Base-by-base conservation (phyloP, 1,284 basidiomycete genomes). In the Rhizoctonia solani region DNA sequence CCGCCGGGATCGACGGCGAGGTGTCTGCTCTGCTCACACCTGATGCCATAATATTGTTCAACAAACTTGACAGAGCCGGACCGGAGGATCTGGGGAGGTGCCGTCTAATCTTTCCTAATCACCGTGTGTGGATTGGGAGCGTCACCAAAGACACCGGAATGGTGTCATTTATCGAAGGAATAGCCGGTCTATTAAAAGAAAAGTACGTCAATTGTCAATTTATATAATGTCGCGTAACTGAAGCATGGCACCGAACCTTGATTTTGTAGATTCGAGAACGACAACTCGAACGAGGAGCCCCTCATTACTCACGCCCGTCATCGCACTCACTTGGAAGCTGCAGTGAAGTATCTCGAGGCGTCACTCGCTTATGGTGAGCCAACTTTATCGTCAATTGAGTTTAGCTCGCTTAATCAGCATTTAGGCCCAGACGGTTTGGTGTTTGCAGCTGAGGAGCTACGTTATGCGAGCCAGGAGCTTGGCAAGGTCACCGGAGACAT, bases 241-340 rank as follows among this genome's bases (percentile, higher is more conserved):
- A 13, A 23, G 4, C 5, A 4, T 21, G 44, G 16, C 6, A 5
- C 49, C 5, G 49, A 25, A 13, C 23, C 19, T n/a, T 49, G 25
- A 16, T 32, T 44, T 23, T 13, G 34, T 52, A 70, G 71, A 19
- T 71, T 71, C 27, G 53, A 68, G 32, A 13, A 50, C 8, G 59
- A 42, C 6, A 9, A 39, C 16, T 37, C 47, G 2, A 37, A 69
- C 6, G 71, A 83, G 21, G 76, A 80, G 14, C 89, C 90, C 0
- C 77, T 95, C 13, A 85, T 95, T 59, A 93, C 90, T 0, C 88
- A 91, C 68, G 83, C 86, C 2, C 84, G 93, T 19, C 93, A 95
- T 75, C 83, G 91, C 4, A 81, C 82, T 4, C 89, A 92, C 72
- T 81, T 95, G 16, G 82, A 89, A 73, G 81, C 82, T 25, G 88